A percentile compares a stretch with the other conserved stretches of the same genome.
Evolutionary conservation across 2,329 filamentous ascomycete genomes (phyloP).

Genomic region (Alternaria sp.): DNA sequence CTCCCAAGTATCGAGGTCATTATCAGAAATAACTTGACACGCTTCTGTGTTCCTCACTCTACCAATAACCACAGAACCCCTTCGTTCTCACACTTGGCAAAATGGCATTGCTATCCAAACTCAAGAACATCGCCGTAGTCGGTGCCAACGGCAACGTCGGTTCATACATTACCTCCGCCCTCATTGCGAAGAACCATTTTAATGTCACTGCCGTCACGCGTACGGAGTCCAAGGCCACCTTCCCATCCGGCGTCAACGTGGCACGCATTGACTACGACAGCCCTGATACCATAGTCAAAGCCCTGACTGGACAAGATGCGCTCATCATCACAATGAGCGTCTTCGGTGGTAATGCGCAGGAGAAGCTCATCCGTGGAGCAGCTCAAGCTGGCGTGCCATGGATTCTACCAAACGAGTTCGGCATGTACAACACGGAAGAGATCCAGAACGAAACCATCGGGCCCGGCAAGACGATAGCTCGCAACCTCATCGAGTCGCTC

Average conservation of each 20-base stretch:
- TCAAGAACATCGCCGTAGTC: slow-evolving; percentile 50
- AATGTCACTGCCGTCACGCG: slow-evolving; percentile 60
- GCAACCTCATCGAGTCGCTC: slow-evolving; percentile 22
- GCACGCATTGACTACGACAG: slow-evolving; percentile 58
- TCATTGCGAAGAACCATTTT: slow-evolving; percentile 54
- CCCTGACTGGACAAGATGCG: slow-evolving; percentile 46
- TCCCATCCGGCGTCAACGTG: slow-evolving; percentile 51
- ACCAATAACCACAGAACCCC: neutral
- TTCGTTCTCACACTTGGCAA: neutral
- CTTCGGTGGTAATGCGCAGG: slow-evolving; percentile 31
- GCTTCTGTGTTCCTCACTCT: neutral
- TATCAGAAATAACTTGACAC: neutral
- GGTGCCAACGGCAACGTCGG: slow-evolving; percentile 40
- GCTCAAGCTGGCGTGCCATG: slow-evolving; percentile 46
- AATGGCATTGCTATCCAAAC: slow-evolving; percentile 1
- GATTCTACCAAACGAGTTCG: slow-evolving; percentile 50
- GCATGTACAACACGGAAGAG: slow-evolving; percentile 37
- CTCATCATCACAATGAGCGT: slow-evolving; percentile 49
- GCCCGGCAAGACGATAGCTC: slow-evolving; percentile 13
- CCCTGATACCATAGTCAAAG: slow-evolving; percentile 47
- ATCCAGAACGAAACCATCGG: slow-evolving; percentile 12
- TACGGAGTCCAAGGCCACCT: slow-evolving; percentile 48
- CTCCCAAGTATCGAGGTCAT: neutral
- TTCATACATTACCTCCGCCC: slow-evolving; percentile 45
- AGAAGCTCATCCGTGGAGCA: slow-evolving; percentile 44